A percentile compares a stretch with the other conserved stretches of the same genome.
Conservation (phyloP, 2,329 filamentous ascomycete genomes). For the Diaporthe caulivora region DNA sequence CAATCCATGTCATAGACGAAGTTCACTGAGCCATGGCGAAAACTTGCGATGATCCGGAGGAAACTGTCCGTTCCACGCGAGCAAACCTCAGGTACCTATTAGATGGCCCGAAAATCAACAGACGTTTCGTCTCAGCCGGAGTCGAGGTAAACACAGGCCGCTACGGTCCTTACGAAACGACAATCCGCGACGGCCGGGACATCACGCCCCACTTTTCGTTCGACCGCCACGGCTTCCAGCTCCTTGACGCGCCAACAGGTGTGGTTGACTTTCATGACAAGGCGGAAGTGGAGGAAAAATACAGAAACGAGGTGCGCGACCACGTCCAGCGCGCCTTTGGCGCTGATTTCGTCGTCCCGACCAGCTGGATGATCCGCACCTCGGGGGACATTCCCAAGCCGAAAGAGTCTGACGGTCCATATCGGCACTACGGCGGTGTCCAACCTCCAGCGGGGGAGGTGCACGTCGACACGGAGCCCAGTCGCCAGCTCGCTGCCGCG, state of each 20-base stretch:
- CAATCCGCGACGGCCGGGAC: slow-evolving; percentile 39
- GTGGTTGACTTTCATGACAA: neutral
- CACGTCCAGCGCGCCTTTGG: slow-evolving; percentile 31
- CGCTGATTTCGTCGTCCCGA: slow-evolving; percentile 32
- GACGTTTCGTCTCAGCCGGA: slow-evolving; percentile 38
- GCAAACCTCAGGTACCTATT: neutral
- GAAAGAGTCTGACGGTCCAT: slow-evolving; percentile 21
- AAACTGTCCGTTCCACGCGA: neutral
- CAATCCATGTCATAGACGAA: neutral
- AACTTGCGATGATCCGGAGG: neutral
- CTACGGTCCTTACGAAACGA: slow-evolving; percentile 36
- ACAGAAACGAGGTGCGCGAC: neutral
- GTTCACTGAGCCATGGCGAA: neutral
- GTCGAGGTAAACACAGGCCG: slow-evolving; percentile 39
- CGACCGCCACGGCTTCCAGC: slow-evolving; percentile 12
- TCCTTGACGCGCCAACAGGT: neutral
- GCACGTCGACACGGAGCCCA: slow-evolving; percentile 40
- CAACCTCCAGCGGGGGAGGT: slow-evolving; percentile 39
- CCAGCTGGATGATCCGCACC: slow-evolving; percentile 40
- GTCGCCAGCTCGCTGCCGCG: slow-evolving; percentile 36
- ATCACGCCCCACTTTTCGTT: slow-evolving; percentile 38
- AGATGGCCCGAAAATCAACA: slow-evolving; percentile 35
- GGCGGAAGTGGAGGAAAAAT: neutral
- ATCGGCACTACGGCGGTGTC: slow-evolving; percentile 38
- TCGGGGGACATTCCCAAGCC: slow-evolving; percentile 36